These are phyloP conservation scores for Petunia secreta DNA, from an alignment of 257 asterid genomes.

Conservation along the genomic window DNA sequence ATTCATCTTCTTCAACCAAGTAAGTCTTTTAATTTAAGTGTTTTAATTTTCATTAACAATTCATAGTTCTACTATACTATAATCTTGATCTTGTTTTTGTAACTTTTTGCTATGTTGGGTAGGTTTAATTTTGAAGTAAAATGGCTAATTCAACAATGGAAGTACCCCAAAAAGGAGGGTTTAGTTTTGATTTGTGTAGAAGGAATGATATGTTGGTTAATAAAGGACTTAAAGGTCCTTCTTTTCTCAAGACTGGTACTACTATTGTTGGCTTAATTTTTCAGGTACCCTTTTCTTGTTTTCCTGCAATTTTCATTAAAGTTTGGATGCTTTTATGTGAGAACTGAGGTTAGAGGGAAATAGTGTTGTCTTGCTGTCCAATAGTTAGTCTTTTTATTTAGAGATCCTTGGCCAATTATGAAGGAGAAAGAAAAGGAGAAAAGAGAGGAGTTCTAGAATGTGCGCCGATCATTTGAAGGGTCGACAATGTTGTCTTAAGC, in stretches of 20 bases:
- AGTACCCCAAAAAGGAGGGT: conserved; percentile 59
- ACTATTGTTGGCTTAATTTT: conserved; percentile 88
- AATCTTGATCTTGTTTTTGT: too few species aligned
- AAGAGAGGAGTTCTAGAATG: background rate
- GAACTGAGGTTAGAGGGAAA: too few species aligned
- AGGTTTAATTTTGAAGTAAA: background rate
- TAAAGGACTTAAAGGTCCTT: conserved; percentile 66
- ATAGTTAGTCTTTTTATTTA: background rate
- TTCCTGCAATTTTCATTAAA: too few species aligned
- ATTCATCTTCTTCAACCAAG: too few species aligned
- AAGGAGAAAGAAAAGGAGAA: background rate
- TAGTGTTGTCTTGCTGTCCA: background rate
- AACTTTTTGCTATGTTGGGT: too few species aligned
- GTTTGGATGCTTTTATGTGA: too few species aligned
- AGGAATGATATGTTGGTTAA: conserved; percentile 84
- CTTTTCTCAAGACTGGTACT: conserved; percentile 93
- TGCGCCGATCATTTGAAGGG: background rate
- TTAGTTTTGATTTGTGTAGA: conserved; percentile 76
- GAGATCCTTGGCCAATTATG: background rate
- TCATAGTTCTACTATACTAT: too few species aligned
- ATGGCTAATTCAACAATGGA: conserved; percentile 32
- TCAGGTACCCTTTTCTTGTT: conserved; percentile 43
- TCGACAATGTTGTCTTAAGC: background rate
- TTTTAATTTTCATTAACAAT: too few species aligned
- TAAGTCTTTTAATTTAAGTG: too few species aligned